A percentile compares a stretch with the other conserved stretches of the same genome.
phyloP scores from a whole-genome alignment of 2,329 filamentous ascomycete genomes.

The Immersiporthe knoxdaviesiana region DNA sequence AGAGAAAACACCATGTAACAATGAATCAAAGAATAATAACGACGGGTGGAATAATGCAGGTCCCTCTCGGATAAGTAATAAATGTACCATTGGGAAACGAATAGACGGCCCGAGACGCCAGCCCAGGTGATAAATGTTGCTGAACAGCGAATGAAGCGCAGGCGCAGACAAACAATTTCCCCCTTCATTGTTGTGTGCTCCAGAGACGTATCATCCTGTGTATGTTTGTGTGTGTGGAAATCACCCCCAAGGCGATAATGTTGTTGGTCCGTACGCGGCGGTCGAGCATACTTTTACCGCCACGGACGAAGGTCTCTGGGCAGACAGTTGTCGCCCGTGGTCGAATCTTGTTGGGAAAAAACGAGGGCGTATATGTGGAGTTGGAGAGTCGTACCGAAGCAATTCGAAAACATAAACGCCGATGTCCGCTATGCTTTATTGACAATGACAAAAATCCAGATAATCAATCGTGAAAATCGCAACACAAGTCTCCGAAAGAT shows the following conservation, averaged over 20 bases:
- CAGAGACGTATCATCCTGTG: not conserved
- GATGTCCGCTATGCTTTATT: slow-evolving; percentile 29
- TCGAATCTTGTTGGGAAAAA: too few relatives aligned
- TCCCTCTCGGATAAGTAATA: slow-evolving; percentile 11
- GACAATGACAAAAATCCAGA: slow-evolving; percentile 25
- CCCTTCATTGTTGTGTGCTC: slow-evolving; percentile 5
- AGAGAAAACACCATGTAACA: slow-evolving; percentile 10
- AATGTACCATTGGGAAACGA: slow-evolving; percentile 7
- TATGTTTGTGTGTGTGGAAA: not conserved
- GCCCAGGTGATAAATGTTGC: slow-evolving; percentile 4
- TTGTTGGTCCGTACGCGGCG: slow-evolving; percentile 18
- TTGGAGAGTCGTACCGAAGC: slow-evolving; percentile 5
- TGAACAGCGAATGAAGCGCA: slow-evolving; percentile 1
- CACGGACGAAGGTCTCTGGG: not conserved
- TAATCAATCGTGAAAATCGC: slow-evolving; percentile 20
- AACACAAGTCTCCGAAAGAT: slow-evolving; percentile 7
- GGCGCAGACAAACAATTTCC: slow-evolving; percentile 1
- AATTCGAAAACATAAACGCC: slow-evolving; percentile 24
- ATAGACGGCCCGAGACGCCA: slow-evolving; percentile 17
- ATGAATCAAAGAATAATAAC: too few relatives aligned
- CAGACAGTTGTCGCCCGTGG: too few relatives aligned
- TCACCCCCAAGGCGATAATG: slow-evolving; percentile 5
- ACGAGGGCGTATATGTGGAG: slow-evolving; percentile 12
- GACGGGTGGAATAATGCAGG: slow-evolving; percentile 3
- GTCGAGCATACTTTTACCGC: slow-evolving; percentile 10